Base-by-base conservation (phyloP, 2,329 filamentous ascomycete species). In the Hymenoscyphus occultus region DNA sequence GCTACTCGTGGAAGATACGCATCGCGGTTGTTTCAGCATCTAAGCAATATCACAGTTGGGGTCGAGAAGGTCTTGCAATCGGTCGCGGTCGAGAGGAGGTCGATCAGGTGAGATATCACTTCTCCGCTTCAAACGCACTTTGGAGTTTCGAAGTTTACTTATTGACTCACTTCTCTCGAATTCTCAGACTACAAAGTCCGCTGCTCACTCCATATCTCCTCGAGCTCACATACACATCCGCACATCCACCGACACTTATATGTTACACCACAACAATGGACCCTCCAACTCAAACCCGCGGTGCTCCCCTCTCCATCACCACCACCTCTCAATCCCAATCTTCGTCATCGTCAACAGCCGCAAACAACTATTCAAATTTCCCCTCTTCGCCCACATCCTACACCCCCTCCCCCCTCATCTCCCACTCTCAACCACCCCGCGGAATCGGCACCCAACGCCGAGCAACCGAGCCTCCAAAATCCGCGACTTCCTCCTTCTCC, bases 261-360 rank as follows among this genome's bases (percentile, higher is more conserved):
- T 5, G 35, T 35, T 35, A 35, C 35, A 62, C 31, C 57, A 40
- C 16, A 48, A 14, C 16, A 28, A 9, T 14, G 39, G 4, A 32
- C 7, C 40, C 35, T 19, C 39, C 42, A 51, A 56, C 60, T 6
- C 60, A 45, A 28, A 39, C 32, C 35, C 31, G 60, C 39, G 61
- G 51, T 16, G 56, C 62, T 31, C 62, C 62, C 14, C 62, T 59
- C 13, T 58, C 61, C 31, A 63, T 63, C 61, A 63, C 61, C 3
- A 59, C 61, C 28, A 19, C 35, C 12, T 42, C 54, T 5, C 22
- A 19, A 31, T 13, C 22, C 39, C 19, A 45, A 39, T 31, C 39
- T 9, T 35, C 39, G 48, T 32, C 32, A 40, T 48, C 62, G 56
- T 59, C 32, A 32, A 19, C 48, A 14, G 9, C 22, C 32, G 13